These are phyloP conservation scores for Pichia sp. DNA, from an alignment of 1,139 yeast species.

Conservation along the genomic window DNA sequence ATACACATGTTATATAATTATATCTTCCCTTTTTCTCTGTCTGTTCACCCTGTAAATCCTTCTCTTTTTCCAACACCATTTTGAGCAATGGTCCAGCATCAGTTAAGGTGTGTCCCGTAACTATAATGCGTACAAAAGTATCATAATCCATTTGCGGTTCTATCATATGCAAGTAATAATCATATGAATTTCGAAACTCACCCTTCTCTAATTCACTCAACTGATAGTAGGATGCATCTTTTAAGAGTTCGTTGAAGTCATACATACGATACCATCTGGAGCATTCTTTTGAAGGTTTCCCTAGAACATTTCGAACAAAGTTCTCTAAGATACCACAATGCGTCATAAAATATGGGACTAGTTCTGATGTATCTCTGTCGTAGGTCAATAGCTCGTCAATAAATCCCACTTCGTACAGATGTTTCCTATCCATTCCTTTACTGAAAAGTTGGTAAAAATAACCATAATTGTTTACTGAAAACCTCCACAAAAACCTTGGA, in stretches of 20 bases:
- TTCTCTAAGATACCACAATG: neutral
- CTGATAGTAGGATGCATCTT: neutral
- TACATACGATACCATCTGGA: constrained; percentile 5
- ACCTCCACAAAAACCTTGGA: constrained; percentile 12
- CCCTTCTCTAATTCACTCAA: neutral
- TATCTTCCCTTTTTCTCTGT: neutral
- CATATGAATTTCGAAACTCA: constrained; percentile 8
- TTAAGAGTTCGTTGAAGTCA: neutral
- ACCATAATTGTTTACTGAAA: constrained; percentile 8
- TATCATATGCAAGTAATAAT: constrained; percentile 4
- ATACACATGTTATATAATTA: neutral
- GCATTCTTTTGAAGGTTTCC: constrained; percentile 1
- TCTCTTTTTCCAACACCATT: constrained; percentile 1
- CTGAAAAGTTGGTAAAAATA: constrained; percentile 4
- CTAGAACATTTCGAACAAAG: neutral
- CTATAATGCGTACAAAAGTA: constrained; percentile 1
- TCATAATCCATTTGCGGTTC: neutral
- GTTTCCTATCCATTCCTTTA: neutral
- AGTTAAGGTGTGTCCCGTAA: constrained; percentile 8
- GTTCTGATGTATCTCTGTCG: neutral
- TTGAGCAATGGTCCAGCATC: constrained; percentile 9
- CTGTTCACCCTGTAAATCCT: neutral
- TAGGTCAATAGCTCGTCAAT: constrained; percentile 7
- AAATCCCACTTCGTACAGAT: neutral
- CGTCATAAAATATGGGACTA: constrained; percentile 1